Percentiles rank a stretch among this genome's conserved stretches.
Conservation (phyloP, 352 stramenopile species). For the Phytophthora pinifolia region DNA sequence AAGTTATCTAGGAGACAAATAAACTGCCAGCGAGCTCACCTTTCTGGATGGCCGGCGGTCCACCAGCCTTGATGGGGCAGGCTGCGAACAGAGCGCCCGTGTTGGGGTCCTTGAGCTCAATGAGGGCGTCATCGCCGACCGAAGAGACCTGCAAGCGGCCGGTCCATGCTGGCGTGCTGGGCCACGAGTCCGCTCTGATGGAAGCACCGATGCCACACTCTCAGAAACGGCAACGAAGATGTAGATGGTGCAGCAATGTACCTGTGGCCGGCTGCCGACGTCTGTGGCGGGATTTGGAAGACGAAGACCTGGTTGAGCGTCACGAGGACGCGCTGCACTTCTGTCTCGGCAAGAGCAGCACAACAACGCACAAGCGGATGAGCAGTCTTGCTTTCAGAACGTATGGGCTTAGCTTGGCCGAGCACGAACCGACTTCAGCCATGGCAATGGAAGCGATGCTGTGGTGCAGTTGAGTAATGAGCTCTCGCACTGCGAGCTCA, state of each 20-base stretch:
- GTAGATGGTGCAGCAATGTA: conserved; percentile 7
- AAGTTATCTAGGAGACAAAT: background rate
- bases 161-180: conserved; percentile 58
- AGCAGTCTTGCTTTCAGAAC: too few relatives aligned
- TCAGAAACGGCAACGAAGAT: too few relatives aligned
- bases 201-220: too few relatives aligned
- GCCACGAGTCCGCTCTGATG: conserved; percentile 63
- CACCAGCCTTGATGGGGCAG: conserved; percentile 60
- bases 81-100: conserved; percentile 59
- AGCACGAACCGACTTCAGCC: conserved; percentile 29
- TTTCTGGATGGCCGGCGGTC: conserved; percentile 63
- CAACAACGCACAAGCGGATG: too few relatives aligned
- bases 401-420: too few relatives aligned
- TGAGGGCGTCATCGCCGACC: conserved; percentile 55
- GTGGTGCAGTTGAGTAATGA: too few relatives aligned
- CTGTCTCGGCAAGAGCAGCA: conserved; percentile 14
- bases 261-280: conserved; percentile 58
- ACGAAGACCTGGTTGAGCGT: conserved; percentile 75
- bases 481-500: too few relatives aligned
- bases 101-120: conserved; percentile 62
- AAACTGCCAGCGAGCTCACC: conserved; percentile 22
- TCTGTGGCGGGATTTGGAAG: conserved; percentile 69
- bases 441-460: conserved; percentile 9
- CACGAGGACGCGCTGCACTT: conserved; percentile 56
- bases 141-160: conserved; percentile 62